Evolutionary conservation across 352 stramenopile species (phyloP).

Genomic region (Pythium graminicola): DNA sequence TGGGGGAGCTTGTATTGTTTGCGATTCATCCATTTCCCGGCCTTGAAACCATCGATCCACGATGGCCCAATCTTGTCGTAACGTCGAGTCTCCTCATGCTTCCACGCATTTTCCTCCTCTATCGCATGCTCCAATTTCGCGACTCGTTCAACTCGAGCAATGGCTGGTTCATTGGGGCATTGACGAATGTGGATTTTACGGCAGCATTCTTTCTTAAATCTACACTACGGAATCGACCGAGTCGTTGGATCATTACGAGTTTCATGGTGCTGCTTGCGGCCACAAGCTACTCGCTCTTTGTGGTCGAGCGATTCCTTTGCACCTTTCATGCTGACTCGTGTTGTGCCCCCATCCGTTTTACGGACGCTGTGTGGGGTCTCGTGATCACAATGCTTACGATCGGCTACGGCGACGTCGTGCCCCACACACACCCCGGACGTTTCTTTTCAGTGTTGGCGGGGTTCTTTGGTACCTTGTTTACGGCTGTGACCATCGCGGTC

Average conservation of each 20-base stretch:
- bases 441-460: slow-evolving; percentile 45
- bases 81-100: slow-evolving; percentile 63
- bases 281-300: slow-evolving; percentile 53
- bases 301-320: slow-evolving; percentile 69
- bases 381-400: slow-evolving; percentile 72
- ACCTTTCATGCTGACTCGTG: slow-evolving; percentile 46
- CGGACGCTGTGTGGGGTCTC: slow-evolving; percentile 55
- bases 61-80: slow-evolving; percentile 54
- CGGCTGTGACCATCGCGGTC: slow-evolving; percentile 65
- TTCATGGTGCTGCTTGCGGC: slow-evolving; percentile 37
- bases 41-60: slow-evolving; percentile 52
- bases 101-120: slow-evolving; percentile 36
- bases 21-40: slow-evolving; percentile 62
- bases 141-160: slow-evolving; percentile 78
- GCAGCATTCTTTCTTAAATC: slow-evolving; percentile 69
- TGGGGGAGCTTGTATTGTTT: slow-evolving; percentile 48
- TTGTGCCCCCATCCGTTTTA: slow-evolving; percentile 45
- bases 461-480: slow-evolving; percentile 47
- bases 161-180: slow-evolving; percentile 69
- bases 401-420: slow-evolving; percentile 62
- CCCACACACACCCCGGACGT: slow-evolving; percentile 39
- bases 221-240: slow-evolving; percentile 64
- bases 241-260: slow-evolving; percentile 34
- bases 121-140: slow-evolving; percentile 54
- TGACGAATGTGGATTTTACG: slow-evolving; percentile 74